A percentile compares a stretch with the other conserved stretches of the same genome.
phyloP scores from a whole-genome alignment of 805 yeast genomes.

The Dipodascopsis tothii region DNA sequence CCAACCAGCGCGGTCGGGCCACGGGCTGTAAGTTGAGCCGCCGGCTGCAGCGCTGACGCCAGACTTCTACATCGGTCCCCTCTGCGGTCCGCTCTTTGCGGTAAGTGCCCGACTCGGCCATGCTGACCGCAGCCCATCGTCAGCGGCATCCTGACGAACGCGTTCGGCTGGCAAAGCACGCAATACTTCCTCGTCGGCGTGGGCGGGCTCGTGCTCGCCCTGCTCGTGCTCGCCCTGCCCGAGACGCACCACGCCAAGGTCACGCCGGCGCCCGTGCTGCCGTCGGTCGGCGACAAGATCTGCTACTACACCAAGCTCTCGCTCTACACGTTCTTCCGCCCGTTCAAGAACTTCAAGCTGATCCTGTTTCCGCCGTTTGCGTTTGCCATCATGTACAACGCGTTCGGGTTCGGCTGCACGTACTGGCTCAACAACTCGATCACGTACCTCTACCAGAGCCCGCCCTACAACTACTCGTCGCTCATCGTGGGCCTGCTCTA shows the following conservation, averaged over 20 bases:
- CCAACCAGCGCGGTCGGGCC: constrained; percentile 65
- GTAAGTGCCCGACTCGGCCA: neutral
- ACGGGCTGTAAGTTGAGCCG: constrained; percentile 54
- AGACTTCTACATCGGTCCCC: constrained; percentile 67
- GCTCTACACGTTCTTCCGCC: constrained; percentile 46
- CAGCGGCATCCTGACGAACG: constrained; percentile 65
- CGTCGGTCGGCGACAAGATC: neutral
- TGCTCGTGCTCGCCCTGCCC: constrained; percentile 56
- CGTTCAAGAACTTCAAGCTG: constrained; percentile 54
- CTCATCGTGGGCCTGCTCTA: constrained; percentile 66
- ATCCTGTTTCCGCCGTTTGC: constrained; percentile 68
- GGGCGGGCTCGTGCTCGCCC: constrained; percentile 45
- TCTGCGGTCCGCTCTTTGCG: constrained; percentile 69
- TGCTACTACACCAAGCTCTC: constrained; percentile 7
- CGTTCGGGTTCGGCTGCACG: constrained; percentile 61
- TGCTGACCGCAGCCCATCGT: constrained; percentile 45
- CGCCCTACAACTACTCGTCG: constrained; percentile 64
- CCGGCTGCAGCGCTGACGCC: no score
- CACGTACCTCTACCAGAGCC: constrained; percentile 50
- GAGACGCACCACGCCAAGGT: constrained; percentile 62
- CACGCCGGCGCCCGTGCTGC: constrained; percentile 17
- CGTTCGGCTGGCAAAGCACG: constrained; percentile 84
- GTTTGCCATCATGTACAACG: constrained; percentile 56
- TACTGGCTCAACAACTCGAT: constrained; percentile 66
- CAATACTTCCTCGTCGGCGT: constrained; percentile 75